phyloP scores from a whole-genome alignment of 306 rosid species.

The Echinosophora koreensis region DNA sequence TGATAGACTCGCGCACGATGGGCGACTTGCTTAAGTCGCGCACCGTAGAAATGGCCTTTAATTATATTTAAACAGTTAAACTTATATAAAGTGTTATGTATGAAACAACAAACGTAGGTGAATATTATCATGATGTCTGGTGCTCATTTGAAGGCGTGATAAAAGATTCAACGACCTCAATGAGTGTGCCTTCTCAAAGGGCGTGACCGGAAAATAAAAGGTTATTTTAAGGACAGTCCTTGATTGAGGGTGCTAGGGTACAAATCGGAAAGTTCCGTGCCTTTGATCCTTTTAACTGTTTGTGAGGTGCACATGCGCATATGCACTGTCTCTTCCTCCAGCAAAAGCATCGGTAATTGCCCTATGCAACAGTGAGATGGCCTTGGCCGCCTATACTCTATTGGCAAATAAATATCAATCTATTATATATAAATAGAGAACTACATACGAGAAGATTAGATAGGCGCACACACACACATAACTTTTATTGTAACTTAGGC shows the following conservation, averaged over 20 bases:
- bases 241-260: background rate
- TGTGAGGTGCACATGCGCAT: conserved; percentile 17
- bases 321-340: background rate
- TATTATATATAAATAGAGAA: too few relatives aligned
- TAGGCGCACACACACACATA: too few relatives aligned
- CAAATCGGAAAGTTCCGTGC: conserved; percentile 25
- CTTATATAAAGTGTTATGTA: too few relatives aligned
- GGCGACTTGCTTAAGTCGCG: too few relatives aligned
- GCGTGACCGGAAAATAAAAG: conserved; percentile 10
- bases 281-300: background rate
- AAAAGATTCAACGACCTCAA: background rate
- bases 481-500: too few relatives aligned
- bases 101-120: too few relatives aligned
- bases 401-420: background rate
- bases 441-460: too few relatives aligned
- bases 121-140: too few relatives aligned
- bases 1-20: too few relatives aligned
- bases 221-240: background rate
- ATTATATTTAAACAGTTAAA: too few relatives aligned
- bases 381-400: background rate
- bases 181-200: conserved; percentile 15
- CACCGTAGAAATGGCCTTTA: too few relatives aligned
- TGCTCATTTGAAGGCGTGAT: conserved; percentile 40
- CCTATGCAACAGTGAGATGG: background rate
- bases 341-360: conserved; percentile 6